Evolutionary conservation across 345 rosid genomes (phyloP).

Genomic region (Theobroma cacao): DNA sequence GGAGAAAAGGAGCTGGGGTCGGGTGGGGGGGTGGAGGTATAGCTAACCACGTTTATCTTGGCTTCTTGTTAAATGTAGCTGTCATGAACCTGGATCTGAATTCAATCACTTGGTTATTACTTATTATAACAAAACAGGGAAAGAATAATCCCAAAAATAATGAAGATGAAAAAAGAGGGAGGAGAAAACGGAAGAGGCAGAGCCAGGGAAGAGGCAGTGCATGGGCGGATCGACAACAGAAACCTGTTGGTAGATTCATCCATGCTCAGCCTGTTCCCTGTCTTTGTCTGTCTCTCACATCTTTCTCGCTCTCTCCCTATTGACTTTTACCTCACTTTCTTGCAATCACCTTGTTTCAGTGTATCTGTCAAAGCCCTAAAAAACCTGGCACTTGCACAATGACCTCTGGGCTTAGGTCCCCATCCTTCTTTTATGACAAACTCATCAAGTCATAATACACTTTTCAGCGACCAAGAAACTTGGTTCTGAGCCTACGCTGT

Average conservation of each 20-base stretch:
- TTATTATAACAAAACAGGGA: neutral
- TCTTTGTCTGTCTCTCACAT: constrained; percentile 34
- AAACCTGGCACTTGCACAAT: neutral
- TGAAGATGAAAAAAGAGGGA: neutral
- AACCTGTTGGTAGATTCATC: constrained; percentile 44
- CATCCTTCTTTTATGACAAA: neutral
- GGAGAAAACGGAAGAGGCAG: constrained; percentile 14
- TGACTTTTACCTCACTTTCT: neutral
- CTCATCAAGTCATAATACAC: neutral
- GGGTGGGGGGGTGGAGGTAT: neutral
- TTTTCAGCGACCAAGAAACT: neutral
- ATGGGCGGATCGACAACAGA: constrained; percentile 62
- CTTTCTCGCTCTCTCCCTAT: constrained; percentile 25
- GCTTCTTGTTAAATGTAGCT: neutral
- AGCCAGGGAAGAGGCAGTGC: constrained; percentile 99
- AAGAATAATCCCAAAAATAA: neutral
- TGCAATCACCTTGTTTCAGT: neutral
- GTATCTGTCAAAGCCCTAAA: neutral
- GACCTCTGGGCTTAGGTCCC: neutral
- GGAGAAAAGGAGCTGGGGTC: neutral
- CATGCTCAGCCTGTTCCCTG: constrained; percentile 77
- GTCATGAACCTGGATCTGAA: neutral
- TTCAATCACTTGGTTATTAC: neutral
- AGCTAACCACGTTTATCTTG: neutral
- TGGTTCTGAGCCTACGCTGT: neutral